Conservation (phyloP, 805 yeast genomes). For the Yamadazyma phyllophila region DNA sequence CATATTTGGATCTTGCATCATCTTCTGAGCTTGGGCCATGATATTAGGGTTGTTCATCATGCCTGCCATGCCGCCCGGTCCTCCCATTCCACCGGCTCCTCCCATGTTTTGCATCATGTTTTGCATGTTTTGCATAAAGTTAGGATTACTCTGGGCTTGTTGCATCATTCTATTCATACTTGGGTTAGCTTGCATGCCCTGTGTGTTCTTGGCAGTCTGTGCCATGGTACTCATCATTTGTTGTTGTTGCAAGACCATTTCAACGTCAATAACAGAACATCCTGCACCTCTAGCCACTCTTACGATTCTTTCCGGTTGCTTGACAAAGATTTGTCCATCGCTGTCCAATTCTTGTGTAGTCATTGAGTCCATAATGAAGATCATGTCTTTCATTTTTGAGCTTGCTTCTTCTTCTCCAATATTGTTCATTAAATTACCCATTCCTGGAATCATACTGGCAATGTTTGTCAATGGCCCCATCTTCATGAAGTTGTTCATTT, state of each 20-base stretch:
- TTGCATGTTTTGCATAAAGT: conserved; percentile 48
- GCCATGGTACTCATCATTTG: conserved; percentile 95
- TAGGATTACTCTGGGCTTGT: conserved; percentile 50
- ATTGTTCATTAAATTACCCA: conserved; percentile 78
- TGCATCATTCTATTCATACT: conserved; percentile 52
- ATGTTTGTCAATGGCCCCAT: conserved; percentile 96
- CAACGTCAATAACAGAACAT: conserved; percentile 87
- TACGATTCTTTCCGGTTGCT: conserved; percentile 80
- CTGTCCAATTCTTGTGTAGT: conserved; percentile 85
- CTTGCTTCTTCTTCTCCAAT: conserved; percentile 91
- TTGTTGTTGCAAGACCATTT: conserved; percentile 86
- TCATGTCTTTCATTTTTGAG: conserved; percentile 80
- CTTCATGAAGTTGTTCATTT: conserved; percentile 91
- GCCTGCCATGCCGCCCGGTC: conserved; percentile 52
- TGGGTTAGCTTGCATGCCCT: conserved; percentile 29
- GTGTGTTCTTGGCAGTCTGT: conserved; percentile 42
- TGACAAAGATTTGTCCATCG: conserved; percentile 78
- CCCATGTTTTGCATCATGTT: conserved; percentile 65
- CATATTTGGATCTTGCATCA: conserved; percentile 46
- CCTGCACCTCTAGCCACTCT: conserved; percentile 96
- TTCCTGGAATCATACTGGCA: conserved; percentile 93
- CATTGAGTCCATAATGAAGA: conserved; percentile 94
- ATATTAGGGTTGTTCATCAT: conserved; percentile 57
- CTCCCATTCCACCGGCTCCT: conserved; percentile 29
- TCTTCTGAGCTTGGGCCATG: conserved; percentile 47